Evolutionary conservation across 129 eudicot species (phyloP).

Genomic region (Saposhnikovia divaricata): DNA sequence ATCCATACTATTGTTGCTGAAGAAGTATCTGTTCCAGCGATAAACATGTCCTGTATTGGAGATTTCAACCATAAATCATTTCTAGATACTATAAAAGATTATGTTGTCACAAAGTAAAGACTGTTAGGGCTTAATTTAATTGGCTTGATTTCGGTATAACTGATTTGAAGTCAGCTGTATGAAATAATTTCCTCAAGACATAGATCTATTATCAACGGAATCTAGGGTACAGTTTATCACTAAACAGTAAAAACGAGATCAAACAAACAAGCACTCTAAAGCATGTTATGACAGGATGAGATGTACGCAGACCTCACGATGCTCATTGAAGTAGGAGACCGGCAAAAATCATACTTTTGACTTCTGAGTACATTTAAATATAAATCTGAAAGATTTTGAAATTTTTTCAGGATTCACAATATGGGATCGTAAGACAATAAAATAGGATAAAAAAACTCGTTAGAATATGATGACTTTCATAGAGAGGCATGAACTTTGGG

Average conservation of each 20-base stretch:
- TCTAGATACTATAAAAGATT: no score
- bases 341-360: neutral
- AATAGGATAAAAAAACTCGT: no score
- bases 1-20: conserved; percentile 23
- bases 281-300: no score
- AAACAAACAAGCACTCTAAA: neutral
- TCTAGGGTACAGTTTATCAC: no score
- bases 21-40: conserved; percentile 21
- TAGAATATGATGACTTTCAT: neutral
- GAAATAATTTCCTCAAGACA: neutral
- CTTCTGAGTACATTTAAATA: neutral
- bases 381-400: no score
- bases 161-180: no score
- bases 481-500: neutral
- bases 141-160: neutral
- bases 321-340: neutral
- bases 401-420: no score
- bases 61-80: neutral
- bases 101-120: neutral
- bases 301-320: neutral
- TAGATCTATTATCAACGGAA: no score
- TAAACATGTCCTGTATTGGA: conserved; percentile 23
- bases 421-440: no score
- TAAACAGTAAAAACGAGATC: no score
- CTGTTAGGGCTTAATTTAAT: neutral